phyloP scores from a whole-genome alignment of 768 basidiomycete genomes.

The Rossbeevera mucosa region DNA sequence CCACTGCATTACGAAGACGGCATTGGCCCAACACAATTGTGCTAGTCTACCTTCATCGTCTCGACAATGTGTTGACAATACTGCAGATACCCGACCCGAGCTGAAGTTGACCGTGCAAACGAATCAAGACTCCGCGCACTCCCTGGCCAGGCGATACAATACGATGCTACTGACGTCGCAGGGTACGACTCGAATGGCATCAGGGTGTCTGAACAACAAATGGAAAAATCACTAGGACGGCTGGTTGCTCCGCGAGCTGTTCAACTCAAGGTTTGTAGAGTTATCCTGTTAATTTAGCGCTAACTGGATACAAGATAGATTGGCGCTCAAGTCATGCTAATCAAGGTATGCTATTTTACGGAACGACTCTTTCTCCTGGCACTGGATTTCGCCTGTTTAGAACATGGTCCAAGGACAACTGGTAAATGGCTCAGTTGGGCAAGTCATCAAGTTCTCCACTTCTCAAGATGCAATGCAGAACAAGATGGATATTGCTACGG shows the following conservation, averaged over 20 bases:
- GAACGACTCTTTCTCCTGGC: neutral
- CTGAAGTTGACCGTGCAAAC: conserved; percentile 73
- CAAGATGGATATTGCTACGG: conserved; percentile 35
- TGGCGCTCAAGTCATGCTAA: conserved; percentile 83
- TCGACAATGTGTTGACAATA: neutral
- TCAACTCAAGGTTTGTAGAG: conserved; percentile 43
- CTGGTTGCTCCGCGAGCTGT: conserved; percentile 52
- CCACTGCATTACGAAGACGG: conserved; percentile 60
- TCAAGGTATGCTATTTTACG: conserved; percentile 45
- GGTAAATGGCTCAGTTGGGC: conserved; percentile 69
- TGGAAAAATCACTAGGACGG: conserved; percentile 47
- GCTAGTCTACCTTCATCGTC: conserved; percentile 14
- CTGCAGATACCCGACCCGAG: conserved; percentile 60
- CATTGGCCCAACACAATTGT: conserved; percentile 82
- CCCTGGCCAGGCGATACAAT: conserved; percentile 35
- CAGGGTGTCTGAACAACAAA: conserved; percentile 33
- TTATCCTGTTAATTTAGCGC: neutral
- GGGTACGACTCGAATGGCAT: conserved; percentile 43
- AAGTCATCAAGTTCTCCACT: conserved; percentile 45
- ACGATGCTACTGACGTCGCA: conserved; percentile 41
- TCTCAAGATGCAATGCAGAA: conserved; percentile 39
- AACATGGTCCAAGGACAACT: conserved; percentile 64
- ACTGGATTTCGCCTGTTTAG: conserved; percentile 30
- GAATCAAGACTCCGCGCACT: conserved; percentile 43
- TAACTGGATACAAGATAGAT: conserved; percentile 37